These are phyloP conservation scores for Annulohypoxylon stygium DNA, from an alignment of 495 filamentous ascomycete genomes.

Conservation along the genomic window DNA sequence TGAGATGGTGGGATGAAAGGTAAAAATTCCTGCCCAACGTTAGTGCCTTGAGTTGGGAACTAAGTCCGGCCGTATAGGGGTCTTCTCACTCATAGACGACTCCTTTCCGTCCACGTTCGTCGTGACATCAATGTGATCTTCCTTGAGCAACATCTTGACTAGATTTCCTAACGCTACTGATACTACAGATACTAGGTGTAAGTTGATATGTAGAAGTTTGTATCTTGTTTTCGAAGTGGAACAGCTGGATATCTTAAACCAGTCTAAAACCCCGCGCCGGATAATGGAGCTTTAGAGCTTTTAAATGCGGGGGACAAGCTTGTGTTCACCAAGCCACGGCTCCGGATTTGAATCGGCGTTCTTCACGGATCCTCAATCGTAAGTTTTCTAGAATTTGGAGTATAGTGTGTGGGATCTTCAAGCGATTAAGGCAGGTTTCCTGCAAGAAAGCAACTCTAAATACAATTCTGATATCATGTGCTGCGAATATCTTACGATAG, in stretches of 20 bases:
- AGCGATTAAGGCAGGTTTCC: conserved; percentile 3
- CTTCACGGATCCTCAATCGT: conserved; percentile 9
- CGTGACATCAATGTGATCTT: conserved; percentile 59
- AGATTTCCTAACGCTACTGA: background rate
- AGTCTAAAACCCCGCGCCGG: conserved; percentile 35
- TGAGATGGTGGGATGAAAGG: conserved; percentile 88
- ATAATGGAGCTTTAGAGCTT: conserved; percentile 13
- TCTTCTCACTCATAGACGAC: conserved; percentile 59
- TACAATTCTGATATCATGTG: conserved; percentile 1
- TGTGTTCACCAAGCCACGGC: conserved; percentile 25
- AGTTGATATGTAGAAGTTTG: conserved; percentile 18
- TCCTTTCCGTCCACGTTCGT: conserved; percentile 61
- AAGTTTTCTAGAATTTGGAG: background rate
- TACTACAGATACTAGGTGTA: background rate
- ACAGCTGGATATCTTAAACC: conserved; percentile 24
- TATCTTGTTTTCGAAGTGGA: conserved; percentile 19
- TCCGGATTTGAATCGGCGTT: conserved; percentile 37
- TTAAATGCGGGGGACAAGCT: conserved; percentile 37
- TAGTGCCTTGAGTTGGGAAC: conserved; percentile 37
- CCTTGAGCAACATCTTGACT: conserved; percentile 61
- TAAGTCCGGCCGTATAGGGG: conserved; percentile 2
- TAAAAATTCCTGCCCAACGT: conserved; percentile 76
- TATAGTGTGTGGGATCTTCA: conserved; percentile 4
- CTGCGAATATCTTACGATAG: conserved; percentile 6
- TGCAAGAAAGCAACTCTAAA: background rate